phyloP scores from a whole-genome alignment of 2,329 filamentous ascomycete species.

The Hypoxylon sp. region DNA sequence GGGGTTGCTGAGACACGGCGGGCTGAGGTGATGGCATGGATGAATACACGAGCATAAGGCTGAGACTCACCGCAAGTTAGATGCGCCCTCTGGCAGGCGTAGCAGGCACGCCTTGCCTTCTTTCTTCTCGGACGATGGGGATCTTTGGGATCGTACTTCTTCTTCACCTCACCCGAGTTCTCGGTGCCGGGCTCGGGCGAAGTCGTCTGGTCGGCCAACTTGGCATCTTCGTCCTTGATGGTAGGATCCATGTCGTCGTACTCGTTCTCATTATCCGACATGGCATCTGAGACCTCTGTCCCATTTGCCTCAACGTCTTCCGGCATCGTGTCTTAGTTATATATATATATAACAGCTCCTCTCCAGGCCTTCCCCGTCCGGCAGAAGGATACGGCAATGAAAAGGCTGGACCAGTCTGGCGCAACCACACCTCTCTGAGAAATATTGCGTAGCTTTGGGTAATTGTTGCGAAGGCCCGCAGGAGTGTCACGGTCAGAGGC shows the following conservation, averaged over 20 bases:
- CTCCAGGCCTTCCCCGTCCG: constrained; percentile 32
- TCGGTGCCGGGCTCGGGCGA: constrained; percentile 55
- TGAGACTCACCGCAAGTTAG: constrained; percentile 89
- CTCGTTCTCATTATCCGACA: constrained; percentile 68
- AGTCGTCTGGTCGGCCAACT: constrained; percentile 58
- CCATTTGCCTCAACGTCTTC: constrained; percentile 61
- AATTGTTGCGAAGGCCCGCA: constrained; percentile 39
- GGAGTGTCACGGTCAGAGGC: constrained; percentile 39
- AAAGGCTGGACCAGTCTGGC: constrained; percentile 41
- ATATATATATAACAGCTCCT: constrained; percentile 57
- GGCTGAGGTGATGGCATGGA: constrained; percentile 32
- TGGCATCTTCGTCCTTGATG: constrained; percentile 59
- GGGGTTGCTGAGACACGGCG: constrained; percentile 34
- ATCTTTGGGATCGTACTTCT: constrained; percentile 85
- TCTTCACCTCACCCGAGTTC: constrained; percentile 62
- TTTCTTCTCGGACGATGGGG: constrained; percentile 88
- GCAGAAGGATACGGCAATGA: constrained; percentile 32
- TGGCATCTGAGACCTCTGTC: constrained; percentile 64
- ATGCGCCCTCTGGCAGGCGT: constrained; percentile 96
- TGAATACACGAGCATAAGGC: constrained; percentile 39
- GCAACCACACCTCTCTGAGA: constrained; percentile 44
- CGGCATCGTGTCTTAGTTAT: constrained; percentile 64
- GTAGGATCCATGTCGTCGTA: constrained; percentile 56
- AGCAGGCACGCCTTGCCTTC: constrained; percentile 95
- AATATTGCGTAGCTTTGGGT: constrained; percentile 31